Percentiles rank a stretch among this genome's conserved stretches.
Conservation (phyloP, 805 yeast species). For the Suhomyces vadensis region DNA sequence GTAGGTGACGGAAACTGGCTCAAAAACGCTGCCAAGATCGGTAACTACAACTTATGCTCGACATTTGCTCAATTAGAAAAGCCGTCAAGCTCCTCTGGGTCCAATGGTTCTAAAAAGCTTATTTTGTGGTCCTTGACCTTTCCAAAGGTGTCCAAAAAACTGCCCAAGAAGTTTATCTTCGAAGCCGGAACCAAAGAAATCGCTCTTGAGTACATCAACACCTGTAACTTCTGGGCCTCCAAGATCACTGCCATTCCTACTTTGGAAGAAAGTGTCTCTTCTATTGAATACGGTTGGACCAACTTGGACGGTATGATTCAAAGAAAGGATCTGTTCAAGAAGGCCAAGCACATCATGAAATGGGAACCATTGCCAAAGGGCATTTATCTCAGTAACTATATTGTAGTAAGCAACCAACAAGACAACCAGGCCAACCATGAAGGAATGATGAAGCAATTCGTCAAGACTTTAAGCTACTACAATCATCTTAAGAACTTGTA, state of each 20-base stretch:
- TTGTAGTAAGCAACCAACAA: constrained; percentile 17
- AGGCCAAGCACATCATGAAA: constrained; percentile 35
- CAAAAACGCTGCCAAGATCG: constrained; percentile 59
- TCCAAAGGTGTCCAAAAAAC: constrained; percentile 43
- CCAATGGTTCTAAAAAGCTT: constrained; percentile 12
- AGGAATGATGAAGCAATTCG: constrained; percentile 46
- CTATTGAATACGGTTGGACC: constrained; percentile 85
- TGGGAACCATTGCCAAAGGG: constrained; percentile 48
- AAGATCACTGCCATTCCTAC: constrained; percentile 79
- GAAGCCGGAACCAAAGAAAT: constrained; percentile 66
- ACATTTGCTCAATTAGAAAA: constrained; percentile 47
- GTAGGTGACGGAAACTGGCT: constrained; percentile 72
- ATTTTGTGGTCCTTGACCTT: constrained; percentile 56
- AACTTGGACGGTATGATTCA: constrained; percentile 34
- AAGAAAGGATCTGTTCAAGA: constrained; percentile 31
- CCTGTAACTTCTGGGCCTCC: constrained; percentile 91
- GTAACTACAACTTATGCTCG: constrained; percentile 52
- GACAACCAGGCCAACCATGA: constrained; percentile 30
- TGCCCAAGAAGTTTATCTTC: constrained; percentile 51
- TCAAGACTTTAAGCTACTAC: constrained; percentile 43
- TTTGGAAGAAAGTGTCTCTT: constrained; percentile 63
- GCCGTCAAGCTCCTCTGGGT: constrained; percentile 8
- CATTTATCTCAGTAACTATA: constrained; percentile 39
- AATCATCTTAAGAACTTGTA: constrained; percentile 37
- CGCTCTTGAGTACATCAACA: constrained; percentile 68